Evolutionary conservation across 495 filamentous ascomycete genomes (phyloP), one percentile per base, ranked within the genome.

Genomic region (Glutinoglossum americanum): DNA sequence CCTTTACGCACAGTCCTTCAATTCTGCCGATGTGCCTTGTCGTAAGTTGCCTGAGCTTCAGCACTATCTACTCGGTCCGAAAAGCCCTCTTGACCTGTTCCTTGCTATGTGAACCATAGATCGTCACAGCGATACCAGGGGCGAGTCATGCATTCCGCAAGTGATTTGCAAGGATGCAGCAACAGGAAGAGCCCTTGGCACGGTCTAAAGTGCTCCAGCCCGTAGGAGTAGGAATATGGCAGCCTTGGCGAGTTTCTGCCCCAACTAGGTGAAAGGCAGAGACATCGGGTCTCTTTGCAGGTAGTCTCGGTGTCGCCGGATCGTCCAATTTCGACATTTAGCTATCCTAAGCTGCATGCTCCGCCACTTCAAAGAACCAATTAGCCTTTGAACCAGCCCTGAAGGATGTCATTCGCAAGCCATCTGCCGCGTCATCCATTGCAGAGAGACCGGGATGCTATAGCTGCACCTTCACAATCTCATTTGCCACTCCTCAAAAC

Each of bases 291-390:
- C 41, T 21, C 13, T n/a, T 45, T 45, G 13, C 41, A 45, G 41
- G 41, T 13, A n/a, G 41, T 45, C 41, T 45, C 41, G 13, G 41
- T 45, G 41, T 45, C 75, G 47, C 79, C 76, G 48, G 73, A 71
- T 68, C 41, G 5, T 45, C 13, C 21, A n/a, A n/a, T 13, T 13
- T 5, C 41, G 5, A 45, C 5, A 13, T n/a, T 21, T 45, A 21
- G 41, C 41, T 21, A 45, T 45, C 41, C 5, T 45, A 45, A 45
- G 41, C 41, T 45, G 41, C 41, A 5, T 45, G 13, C 41, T 45
- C 41, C 2, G 5, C 41, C 41, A 45, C 41, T 13, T 45, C 41
- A 9, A n/a, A 45, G 13, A 45, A 45, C 41, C 13, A 33, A 33
- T 13, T n/a, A 2, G n/a, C 41, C 41, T n/a, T 13, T 13, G 5